Evolutionary conservation across 1,284 basidiomycete species (phyloP).

Genomic region (Leucoagaricus sp.): DNA sequence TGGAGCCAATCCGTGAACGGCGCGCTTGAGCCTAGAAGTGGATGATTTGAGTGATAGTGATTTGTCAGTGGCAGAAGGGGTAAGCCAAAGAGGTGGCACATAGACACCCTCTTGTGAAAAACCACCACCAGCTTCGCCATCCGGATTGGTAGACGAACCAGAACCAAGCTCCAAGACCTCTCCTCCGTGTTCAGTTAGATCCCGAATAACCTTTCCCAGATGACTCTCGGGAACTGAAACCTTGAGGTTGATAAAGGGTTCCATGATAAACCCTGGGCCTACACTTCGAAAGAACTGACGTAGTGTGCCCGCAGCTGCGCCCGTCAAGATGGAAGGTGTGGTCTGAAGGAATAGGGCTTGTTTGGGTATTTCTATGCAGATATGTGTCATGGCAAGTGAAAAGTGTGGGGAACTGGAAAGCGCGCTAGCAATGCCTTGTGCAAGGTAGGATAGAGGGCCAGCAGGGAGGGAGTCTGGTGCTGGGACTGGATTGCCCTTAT

Average conservation of each 20-base stretch:
- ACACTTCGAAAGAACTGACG: slow-evolving; percentile 58
- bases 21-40: slow-evolving; percentile 46
- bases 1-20: slow-evolving; percentile 73
- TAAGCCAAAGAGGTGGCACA: slow-evolving; percentile 70
- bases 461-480: slow-evolving; percentile 50
- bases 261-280: slow-evolving; percentile 70
- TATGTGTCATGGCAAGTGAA: slow-evolving; percentile 62
- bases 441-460: slow-evolving; percentile 51
- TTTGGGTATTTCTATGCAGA: slow-evolving; percentile 59
- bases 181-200: slow-evolving; percentile 74
- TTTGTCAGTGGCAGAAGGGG: slow-evolving; percentile 56
- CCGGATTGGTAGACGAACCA: slow-evolving; percentile 35
- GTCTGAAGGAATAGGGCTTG: slow-evolving; percentile 41
- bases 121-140: slow-evolving; percentile 45
- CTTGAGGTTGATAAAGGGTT: slow-evolving; percentile 71
- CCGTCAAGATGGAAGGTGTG: slow-evolving; percentile 54
- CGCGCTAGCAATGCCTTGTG: slow-evolving; percentile 66
- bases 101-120: slow-evolving; percentile 66
- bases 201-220: slow-evolving; percentile 74
- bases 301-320: slow-evolving; percentile 64
- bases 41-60: slow-evolving; percentile 28
- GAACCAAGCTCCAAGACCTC: slow-evolving; percentile 68
- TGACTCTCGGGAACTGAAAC: slow-evolving; percentile 64
- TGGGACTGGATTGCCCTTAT: slow-evolving; percentile 50
- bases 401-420: slow-evolving; percentile 78